A percentile compares a stretch with the other conserved stretches of the same genome.
Conservation (phyloP, 169 alveolate genomes). For the Plasmodium coatneyi region DNA sequence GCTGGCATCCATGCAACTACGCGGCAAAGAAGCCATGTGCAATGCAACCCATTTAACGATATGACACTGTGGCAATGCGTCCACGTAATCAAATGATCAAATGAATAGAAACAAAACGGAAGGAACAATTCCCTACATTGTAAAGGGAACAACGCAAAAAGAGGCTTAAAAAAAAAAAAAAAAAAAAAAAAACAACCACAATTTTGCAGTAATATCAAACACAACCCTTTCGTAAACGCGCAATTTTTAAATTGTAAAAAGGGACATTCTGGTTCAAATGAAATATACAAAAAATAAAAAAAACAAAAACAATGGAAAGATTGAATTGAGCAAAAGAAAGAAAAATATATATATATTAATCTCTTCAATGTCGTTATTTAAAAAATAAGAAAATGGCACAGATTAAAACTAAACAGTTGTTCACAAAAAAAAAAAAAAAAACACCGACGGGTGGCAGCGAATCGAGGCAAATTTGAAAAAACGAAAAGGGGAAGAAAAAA, state of each 20-base stretch:
- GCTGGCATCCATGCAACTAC: neutral
- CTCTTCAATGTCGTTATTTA: neutral
- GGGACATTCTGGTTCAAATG: neutral
- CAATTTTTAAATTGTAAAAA: neutral
- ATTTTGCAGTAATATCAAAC: neutral
- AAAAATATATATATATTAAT: neutral
- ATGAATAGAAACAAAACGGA: neutral
- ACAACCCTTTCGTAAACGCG: neutral
- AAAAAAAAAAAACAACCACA: conserved; percentile 2
- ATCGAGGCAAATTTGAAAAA: neutral
- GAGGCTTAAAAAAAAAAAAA: neutral
- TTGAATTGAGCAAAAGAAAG: neutral
- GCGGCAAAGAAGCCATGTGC: neutral
- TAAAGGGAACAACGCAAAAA: neutral
- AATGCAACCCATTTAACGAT: neutral
- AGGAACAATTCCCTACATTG: neutral
- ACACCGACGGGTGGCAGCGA: neutral
- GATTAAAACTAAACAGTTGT: neutral
- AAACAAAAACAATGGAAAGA: neutral
- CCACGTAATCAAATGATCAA: neutral
- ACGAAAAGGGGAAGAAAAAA: neutral
- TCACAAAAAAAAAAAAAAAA: neutral
- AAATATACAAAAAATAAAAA: neutral
- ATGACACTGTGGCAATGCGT: neutral
- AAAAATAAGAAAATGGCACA: neutral